Base-by-base conservation (phyloP, 495 filamentous ascomycete genomes). In the Talaromyces wortmannii region DNA sequence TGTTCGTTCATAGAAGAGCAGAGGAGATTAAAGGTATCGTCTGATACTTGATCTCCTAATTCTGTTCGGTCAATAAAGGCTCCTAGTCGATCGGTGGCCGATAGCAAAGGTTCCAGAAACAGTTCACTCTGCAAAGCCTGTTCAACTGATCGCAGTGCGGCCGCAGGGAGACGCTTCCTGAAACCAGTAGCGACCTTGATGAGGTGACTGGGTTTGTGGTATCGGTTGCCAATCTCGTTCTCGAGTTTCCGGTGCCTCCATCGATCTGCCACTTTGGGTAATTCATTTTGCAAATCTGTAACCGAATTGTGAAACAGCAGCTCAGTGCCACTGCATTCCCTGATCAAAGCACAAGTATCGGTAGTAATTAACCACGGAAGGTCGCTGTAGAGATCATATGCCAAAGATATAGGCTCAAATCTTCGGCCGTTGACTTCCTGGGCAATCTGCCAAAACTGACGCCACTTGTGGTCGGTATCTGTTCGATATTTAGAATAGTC, bases 371-470 rank as follows among this genome's bases (percentile, higher is more conserved):
- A 74, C 88, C 90, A 96, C 4, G 92, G 85, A 72, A 90, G 83
- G 33, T 85, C 84, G 10, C 75, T 74, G 43, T 83, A 74, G 1
- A 76, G 63, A 61, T 97, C 95, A 57, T 85, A 87, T 0, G 83
- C 81, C 32, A 97, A 71, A 4, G 89, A 83, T 42, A 95, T 65
- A 3, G 86, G 82, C 62, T 96, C 90, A 6, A 86, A 84, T 62
- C 91, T 80, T 56, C 88, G 84, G 57, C 86, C 91, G 62, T 99
- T 88, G 18, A 99, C 78, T 63, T 97, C 92, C 11, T 83, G 75
- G 48, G 92, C 78, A 18, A 97, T 78, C 43, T 92, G 85, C 72
- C 88, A 94, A 69, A 94, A 95, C 45, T 89, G 79, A 44, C 86
- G 83, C 95, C 94, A 98, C 63, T 97, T 92, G 7, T 84, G 74